These are phyloP conservation scores for Hypomontagnella submonticulosa DNA, from an alignment of 495 filamentous ascomycete genomes.

Conservation along the genomic window DNA sequence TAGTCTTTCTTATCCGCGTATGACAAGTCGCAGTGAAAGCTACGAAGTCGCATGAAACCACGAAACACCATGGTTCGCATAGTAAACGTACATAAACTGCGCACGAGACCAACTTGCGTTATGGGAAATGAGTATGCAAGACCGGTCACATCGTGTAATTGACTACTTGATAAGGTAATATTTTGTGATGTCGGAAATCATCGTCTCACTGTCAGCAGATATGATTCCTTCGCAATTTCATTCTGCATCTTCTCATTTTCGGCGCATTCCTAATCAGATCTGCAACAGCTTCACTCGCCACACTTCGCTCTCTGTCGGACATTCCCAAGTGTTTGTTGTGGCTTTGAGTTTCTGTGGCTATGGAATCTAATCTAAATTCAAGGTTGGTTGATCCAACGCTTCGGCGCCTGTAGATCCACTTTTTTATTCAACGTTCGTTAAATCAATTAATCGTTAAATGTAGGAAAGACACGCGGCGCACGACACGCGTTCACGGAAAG, in stretches of 20 bases:
- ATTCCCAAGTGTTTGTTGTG: not conserved
- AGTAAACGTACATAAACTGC: slow-evolving; percentile 8
- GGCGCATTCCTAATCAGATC: not conserved
- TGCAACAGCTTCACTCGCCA: not conserved
- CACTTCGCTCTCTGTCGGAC: too few species aligned
- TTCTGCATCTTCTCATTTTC: not conserved
- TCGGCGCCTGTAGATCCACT: slow-evolving; percentile 1
- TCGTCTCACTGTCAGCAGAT: slow-evolving; percentile 32
- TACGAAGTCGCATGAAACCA: not conserved
- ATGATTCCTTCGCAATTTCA: slow-evolving; percentile 30
- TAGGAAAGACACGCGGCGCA: slow-evolving; percentile 2
- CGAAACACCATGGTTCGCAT: too few species aligned
- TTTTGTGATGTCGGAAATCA: not conserved
- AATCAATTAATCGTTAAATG: not conserved
- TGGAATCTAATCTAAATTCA: too few species aligned
- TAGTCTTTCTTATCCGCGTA: not conserved
- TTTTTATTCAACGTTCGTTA: slow-evolving; percentile 3
- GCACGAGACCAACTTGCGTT: not conserved
- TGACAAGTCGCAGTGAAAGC: not conserved
- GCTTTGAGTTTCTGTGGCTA: slow-evolving; percentile 10
- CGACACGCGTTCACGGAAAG: not conserved
- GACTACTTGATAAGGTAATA: not conserved
- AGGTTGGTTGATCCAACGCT: too few species aligned
- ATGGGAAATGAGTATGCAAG: slow-evolving; percentile 32
- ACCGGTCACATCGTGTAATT: slow-evolving; percentile 18